Percentiles rank a stretch among this genome's conserved stretches.
These are phyloP conservation scores for Deuterostichococcus epilithicus DNA, from an alignment of 139 green algal genomes.

Conservation along the genomic window DNA sequence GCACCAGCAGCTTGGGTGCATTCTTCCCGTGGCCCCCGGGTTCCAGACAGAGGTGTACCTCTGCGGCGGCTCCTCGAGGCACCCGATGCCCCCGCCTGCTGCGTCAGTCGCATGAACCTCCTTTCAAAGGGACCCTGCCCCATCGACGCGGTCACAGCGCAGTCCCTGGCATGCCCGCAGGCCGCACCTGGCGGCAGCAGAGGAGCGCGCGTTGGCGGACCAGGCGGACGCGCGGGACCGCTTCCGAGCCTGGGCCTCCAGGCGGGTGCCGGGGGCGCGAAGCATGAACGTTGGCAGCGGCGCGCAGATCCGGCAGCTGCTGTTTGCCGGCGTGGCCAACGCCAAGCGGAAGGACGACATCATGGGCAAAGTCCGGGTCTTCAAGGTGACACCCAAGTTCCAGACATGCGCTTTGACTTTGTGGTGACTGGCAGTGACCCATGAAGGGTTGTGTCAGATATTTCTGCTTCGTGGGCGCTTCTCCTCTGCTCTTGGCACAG, in stretches of 20 bases:
- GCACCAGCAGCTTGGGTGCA: neutral
- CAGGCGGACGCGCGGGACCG: constrained; percentile 39
- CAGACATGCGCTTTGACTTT: neutral
- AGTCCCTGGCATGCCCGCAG: constrained; percentile 11
- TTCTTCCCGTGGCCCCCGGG: neutral
- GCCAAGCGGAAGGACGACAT: constrained; percentile 25
- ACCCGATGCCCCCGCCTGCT: too few species aligned
- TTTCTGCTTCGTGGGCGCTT: too few species aligned
- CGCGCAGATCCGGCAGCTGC: constrained; percentile 69
- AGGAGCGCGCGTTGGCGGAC: constrained; percentile 52
- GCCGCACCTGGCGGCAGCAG: constrained; percentile 42
- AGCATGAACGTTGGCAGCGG: constrained; percentile 78
- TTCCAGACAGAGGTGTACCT: too few species aligned
- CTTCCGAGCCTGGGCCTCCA: constrained; percentile 73
- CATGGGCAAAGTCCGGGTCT: constrained; percentile 31
- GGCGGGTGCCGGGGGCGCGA: constrained; percentile 46
- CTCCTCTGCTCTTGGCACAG: too few species aligned
- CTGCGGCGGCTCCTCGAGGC: too few species aligned
- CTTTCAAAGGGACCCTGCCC: too few species aligned
- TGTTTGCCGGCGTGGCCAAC: constrained; percentile 68
- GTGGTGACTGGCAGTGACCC: neutral
- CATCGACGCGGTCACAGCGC: too few species aligned
- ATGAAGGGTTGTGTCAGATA: too few species aligned
- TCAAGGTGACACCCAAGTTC: constrained; percentile 34
- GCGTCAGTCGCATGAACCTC: too few species aligned